Evolutionary conservation across 495 filamentous ascomycete genomes (phyloP).

Genomic region (Mycothermus thermophilus): DNA sequence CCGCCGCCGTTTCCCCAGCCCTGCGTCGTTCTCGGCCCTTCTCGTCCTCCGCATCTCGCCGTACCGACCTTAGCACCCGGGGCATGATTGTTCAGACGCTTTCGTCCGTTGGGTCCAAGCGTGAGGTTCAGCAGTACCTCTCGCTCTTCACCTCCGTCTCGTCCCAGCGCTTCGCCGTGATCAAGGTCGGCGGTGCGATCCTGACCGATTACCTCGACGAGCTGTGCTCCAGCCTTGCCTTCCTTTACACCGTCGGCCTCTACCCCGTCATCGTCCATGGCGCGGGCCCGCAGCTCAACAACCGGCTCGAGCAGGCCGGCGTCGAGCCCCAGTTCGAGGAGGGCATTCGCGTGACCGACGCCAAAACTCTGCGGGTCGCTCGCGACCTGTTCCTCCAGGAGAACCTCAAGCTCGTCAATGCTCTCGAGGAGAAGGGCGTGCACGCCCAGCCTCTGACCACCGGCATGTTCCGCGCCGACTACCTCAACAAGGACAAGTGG

Average conservation of each 20-base stretch:
- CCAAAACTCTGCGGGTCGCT: constrained; percentile 83
- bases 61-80: constrained; percentile 47
- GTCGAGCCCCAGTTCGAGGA: constrained; percentile 95
- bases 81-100: constrained; percentile 86
- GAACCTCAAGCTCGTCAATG: constrained; percentile 89
- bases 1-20: constrained; percentile 14
- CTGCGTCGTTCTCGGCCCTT: constrained; percentile 14
- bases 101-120: constrained; percentile 92
- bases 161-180: constrained; percentile 95
- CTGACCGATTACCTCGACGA: constrained; percentile 89
- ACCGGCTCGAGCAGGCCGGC: constrained; percentile 77
- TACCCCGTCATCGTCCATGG: constrained; percentile 96
- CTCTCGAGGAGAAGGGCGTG: constrained; percentile 81
- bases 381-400: constrained; percentile 87
- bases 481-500: constrained; percentile 88
- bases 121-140: constrained; percentile 95
- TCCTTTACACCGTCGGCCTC: constrained; percentile 89
- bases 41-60: constrained; percentile 23
- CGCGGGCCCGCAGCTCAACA: constrained; percentile 92
- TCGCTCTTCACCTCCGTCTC: constrained; percentile 96
- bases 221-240: constrained; percentile 73
- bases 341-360: constrained; percentile 90
- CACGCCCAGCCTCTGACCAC: constrained; percentile 83
- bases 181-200: constrained; percentile 96
- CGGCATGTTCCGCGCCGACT: constrained; percentile 90